Evolutionary conservation across 768 basidiomycete genomes (phyloP).

Genomic region (Xerocomellus amylosporus): DNA sequence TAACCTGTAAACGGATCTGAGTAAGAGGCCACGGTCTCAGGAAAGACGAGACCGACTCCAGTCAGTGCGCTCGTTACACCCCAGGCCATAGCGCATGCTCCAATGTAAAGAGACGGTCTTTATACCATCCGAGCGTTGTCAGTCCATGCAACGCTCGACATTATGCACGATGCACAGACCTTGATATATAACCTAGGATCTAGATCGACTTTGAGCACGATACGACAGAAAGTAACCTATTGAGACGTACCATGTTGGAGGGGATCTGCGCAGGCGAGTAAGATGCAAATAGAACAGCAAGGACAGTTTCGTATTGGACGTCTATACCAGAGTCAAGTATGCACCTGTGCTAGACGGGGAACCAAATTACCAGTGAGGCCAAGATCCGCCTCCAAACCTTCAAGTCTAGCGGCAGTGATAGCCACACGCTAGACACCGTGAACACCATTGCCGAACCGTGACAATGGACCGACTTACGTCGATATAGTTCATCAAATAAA

Average conservation of each 20-base stretch:
- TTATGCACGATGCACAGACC: conserved; percentile 33
- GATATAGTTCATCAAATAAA: conserved; percentile 29
- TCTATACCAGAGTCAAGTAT: conserved; percentile 30
- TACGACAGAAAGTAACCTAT: not conserved
- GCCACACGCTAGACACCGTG: conserved; percentile 33
- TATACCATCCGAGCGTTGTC: not conserved
- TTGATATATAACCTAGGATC: conserved; percentile 54
- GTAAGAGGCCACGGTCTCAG: not conserved
- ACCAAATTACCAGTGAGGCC: conserved; percentile 27
- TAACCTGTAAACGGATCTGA: conserved; percentile 37
- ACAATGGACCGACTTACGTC: conserved; percentile 11
- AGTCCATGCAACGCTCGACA: not conserved
- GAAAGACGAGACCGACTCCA: conserved; percentile 42
- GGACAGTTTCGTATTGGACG: conserved; percentile 49
- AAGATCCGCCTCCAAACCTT: conserved; percentile 41
- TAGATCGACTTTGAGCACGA: conserved; percentile 16
- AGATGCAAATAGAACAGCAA: conserved; percentile 55
- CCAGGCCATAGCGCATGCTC: conserved; percentile 57
- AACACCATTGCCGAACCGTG: not conserved
- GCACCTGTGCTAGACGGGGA: not conserved
- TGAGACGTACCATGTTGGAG: conserved; percentile 54
- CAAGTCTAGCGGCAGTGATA: conserved; percentile 37
- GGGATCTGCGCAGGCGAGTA: conserved; percentile 66
- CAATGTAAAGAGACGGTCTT: conserved; percentile 64
- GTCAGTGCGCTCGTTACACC: conserved; percentile 61